Conservation (phyloP, 2,329 filamentous ascomycete species). For the Ceratocystis cubensis region DNA sequence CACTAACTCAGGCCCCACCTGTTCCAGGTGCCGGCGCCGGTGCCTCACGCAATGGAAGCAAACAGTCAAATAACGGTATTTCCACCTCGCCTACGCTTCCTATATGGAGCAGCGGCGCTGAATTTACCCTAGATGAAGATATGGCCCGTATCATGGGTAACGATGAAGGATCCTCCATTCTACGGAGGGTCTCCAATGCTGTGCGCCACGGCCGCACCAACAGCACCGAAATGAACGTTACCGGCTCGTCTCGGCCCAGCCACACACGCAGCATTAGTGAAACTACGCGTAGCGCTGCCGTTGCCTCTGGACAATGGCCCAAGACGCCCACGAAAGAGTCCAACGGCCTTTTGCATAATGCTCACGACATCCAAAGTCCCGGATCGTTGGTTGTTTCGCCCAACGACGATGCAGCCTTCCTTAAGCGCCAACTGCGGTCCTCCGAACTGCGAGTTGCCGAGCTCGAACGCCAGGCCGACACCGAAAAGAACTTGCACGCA, state of each 20-base stretch:
- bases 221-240: conserved; percentile 48
- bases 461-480: conserved; percentile 64
- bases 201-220: conserved; percentile 85
- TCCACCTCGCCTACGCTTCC: conserved; percentile 51
- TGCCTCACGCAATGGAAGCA: conserved; percentile 18
- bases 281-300: conserved; percentile 42
- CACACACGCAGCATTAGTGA: conserved; percentile 54
- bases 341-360: conserved; percentile 26
- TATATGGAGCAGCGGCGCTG: conserved; percentile 65
- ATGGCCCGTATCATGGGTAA: conserved; percentile 77
- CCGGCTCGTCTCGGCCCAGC: conserved; percentile 30
- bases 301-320: conserved; percentile 56
- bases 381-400: conserved; percentile 46
- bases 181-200: conserved; percentile 83
- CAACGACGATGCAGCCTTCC: conserved; percentile 50
- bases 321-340: conserved; percentile 53
- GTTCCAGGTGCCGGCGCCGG: conserved; percentile 16
- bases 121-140: conserved; percentile 92
- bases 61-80: conserved; percentile 19
- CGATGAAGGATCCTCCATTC: conserved; percentile 66
- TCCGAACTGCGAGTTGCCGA: conserved; percentile 78
- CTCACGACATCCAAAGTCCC: conserved; percentile 58
- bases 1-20: conserved; percentile 16
- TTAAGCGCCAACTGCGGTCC: conserved; percentile 64
- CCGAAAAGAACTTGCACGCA: conserved; percentile 54